Evolutionary conservation across 495 filamentous ascomycete species (phyloP), one percentile per base, ranked within the genome.

Genomic region (Penicillium crystallinum): DNA sequence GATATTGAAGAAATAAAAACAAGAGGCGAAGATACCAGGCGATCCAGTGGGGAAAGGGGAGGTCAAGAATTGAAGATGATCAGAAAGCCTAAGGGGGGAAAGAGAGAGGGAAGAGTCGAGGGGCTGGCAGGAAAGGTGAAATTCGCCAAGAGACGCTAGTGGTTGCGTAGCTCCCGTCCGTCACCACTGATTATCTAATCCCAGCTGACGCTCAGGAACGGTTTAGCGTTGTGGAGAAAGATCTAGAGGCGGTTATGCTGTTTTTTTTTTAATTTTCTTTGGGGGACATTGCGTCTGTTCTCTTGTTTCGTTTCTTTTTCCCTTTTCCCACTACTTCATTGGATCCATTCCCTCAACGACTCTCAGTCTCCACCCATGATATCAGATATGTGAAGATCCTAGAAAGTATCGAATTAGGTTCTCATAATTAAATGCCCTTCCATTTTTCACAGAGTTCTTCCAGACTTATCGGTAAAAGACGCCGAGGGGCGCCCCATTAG

Each of bases 121-220:
- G 74, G 74, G 72, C 70, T 70, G 70, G 65, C 62, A 69, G 62
- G 63, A 73, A 72, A 64, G 66, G 71, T 63, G 67, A 74, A 67
- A 62, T 61, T 61, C 62, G 71, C 70, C 73, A 74, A 76, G 69
- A 33, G 42, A 53, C 69, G 66, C 73, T 76, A 76, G 73, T 75
- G 74, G 74, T 73, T 73, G 70, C 56, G 74, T 59, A 75, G 68
- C 68, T 72, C 61, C 59, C 55, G 61, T 65, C 64, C 66, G 68
- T 68, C 65, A 72, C 62, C 42, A 59, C 44, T 50, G 51, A 63
- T 52, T 59, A 65, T 61, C 63, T 56, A 61, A 59, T 62, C 60
- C 60, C 58, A 59, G 60, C 64, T 66, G 64, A 63, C 56, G 9
- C n/a, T 64, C 67, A 59, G 63, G 58, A 71, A 62, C 48, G 65